Evolutionary conservation across 192 early-diverging fungal genomes (phyloP).

Genomic region (Rhizophagus clarus): DNA sequence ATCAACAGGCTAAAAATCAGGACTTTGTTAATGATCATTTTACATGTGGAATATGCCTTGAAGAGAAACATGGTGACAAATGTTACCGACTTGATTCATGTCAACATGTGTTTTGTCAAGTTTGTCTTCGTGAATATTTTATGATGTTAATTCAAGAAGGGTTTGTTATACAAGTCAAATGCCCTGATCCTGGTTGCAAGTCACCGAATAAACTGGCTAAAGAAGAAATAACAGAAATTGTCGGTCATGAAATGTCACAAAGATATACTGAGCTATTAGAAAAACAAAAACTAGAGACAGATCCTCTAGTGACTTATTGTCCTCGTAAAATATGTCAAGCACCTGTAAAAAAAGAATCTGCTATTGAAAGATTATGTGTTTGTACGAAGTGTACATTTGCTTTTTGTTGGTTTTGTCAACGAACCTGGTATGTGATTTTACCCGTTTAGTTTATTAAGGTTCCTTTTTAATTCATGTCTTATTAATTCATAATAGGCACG

Average conservation of each 20-base stretch:
- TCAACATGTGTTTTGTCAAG: conserved; percentile 38
- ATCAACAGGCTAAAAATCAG: conserved; percentile 16
- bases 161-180: conserved; percentile 33
- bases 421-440: conserved; percentile 14
- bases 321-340: conserved; percentile 33
- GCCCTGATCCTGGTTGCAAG: conserved; percentile 38
- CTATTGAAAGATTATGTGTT: conserved; percentile 33
- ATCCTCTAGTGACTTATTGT: conserved; percentile 36
- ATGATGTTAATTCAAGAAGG: conserved; percentile 38
- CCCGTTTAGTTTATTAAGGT: neutral
- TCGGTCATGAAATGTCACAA: conserved; percentile 32
- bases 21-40: conserved; percentile 31
- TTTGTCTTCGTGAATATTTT: conserved; percentile 36
- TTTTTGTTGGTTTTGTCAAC: conserved; percentile 37
- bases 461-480: neutral
- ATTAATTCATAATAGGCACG: conserved; percentile 29
- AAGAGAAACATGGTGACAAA: conserved; percentile 33
- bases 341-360: conserved; percentile 34
- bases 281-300: conserved; percentile 32
- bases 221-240: conserved; percentile 31
- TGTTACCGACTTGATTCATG: conserved; percentile 30
- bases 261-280: conserved; percentile 30
- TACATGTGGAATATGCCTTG: conserved; percentile 37
- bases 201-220: conserved; percentile 1
- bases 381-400: conserved; percentile 37